Evolutionary conservation across 768 basidiomycete genomes (phyloP), one percentile per base, ranked within the genome.

Genomic region (Boletus edulis): DNA sequence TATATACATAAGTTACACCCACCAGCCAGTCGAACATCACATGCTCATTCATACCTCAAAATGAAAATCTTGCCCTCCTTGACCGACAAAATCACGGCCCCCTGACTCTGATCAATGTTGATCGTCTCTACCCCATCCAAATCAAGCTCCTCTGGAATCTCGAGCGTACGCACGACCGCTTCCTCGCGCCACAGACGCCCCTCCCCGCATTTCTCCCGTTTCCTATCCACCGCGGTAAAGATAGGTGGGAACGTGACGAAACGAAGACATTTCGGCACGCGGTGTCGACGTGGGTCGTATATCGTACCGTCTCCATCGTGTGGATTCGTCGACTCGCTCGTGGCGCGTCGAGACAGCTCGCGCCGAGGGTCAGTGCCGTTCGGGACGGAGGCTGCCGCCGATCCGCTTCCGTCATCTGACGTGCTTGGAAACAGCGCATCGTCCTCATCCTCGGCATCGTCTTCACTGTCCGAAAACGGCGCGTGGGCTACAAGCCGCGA

Each of bases 101-200:
- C 87, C 64, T 89, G 87, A 38, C 77, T 79, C 73, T 89, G 87
- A 66, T 89, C 87, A 49, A 89, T 85, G 67, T 87, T 87, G 62
- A 89, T 86, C 58, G 85, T 88, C 73, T 88, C 87, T 29, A 89
- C 85, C 38, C 66, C 70, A 46, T 83, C 79, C 56, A 89, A 67
- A 62, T 89, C 81, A 54, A 89, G 68, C 57, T 86, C 87, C 0
- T 77, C 75, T 1, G 87, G 87, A 5, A 83, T 78, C 56, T 81
- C 80, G 29, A 89, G 70, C 48, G 85, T 88, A 58, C 80, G 73
- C 49, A 84, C 85, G 29, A 55, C 75, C 64, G 59, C 81, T 75
- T 73, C 68, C 46, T 76, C 78, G 42, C 64, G 63, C 55, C 59
- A 59, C 22, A 44, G 18, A 37, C 45, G 49, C 2, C 62, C 60